These are phyloP conservation scores for Rhizophora apiculata DNA, from an alignment of 345 rosid genomes.

Conservation along the genomic window DNA sequence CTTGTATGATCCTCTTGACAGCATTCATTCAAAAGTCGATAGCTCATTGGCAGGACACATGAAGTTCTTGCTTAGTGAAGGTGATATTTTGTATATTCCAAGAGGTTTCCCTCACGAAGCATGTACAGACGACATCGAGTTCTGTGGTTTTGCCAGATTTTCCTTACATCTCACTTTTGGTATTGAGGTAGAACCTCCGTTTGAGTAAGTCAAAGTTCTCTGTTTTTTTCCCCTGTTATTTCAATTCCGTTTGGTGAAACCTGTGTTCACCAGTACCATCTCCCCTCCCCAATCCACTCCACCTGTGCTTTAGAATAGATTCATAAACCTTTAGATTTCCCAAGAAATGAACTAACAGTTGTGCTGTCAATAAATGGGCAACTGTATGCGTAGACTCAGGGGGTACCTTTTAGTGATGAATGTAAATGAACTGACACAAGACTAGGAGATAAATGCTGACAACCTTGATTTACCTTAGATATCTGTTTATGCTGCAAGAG, in stretches of 20 bases:
- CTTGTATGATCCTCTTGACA: constrained; percentile 40
- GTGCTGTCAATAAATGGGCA: not conserved
- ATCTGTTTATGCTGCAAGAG: not conserved
- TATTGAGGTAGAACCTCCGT: constrained; percentile 62
- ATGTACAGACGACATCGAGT: constrained; percentile 23
- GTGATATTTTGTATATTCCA: constrained; percentile 58
- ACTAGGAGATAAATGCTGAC: too few species aligned
- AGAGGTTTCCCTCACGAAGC: constrained; percentile 61
- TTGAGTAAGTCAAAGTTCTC: constrained; percentile 47
- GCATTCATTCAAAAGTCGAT: constrained; percentile 16
- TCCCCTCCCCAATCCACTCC: too few species aligned
- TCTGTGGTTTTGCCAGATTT: constrained; percentile 27
- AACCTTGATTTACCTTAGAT: too few species aligned
- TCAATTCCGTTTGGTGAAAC: not conserved
- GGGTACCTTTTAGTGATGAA: too few species aligned
- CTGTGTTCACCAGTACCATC: not conserved
- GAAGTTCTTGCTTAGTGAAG: constrained; percentile 40
- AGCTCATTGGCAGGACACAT: constrained; percentile 20
- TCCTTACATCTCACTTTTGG: constrained; percentile 58
- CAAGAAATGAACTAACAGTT: not conserved
- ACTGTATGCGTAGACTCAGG: too few species aligned
- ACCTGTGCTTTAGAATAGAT: too few species aligned
- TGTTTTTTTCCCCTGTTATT: not conserved
- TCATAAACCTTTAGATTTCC: constrained; percentile 1
- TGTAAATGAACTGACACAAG: too few species aligned